phyloP scores from a whole-genome alignment of 2,329 filamentous ascomycete species.

The Fusarium haematococcum region DNA sequence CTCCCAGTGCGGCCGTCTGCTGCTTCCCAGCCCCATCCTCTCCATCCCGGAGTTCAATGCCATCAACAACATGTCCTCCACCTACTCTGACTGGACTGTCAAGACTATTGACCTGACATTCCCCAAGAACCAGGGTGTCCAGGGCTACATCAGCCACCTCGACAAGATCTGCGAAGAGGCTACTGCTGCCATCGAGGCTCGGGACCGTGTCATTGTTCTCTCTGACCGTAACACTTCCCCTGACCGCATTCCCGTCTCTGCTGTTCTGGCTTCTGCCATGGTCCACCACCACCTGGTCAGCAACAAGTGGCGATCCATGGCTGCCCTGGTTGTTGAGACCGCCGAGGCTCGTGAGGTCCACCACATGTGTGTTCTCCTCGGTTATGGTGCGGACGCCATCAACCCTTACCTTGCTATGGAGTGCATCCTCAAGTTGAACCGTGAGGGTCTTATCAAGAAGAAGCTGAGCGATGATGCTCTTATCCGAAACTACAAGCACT shows the following conservation, averaged over 20 bases:
- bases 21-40: slow-evolving; percentile 89
- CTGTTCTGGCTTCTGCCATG: slow-evolving; percentile 89
- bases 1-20: slow-evolving; percentile 86
- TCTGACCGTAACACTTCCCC: slow-evolving; percentile 88
- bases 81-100: slow-evolving; percentile 86
- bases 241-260: slow-evolving; percentile 86
- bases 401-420: slow-evolving; percentile 97
- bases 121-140: slow-evolving; percentile 83
- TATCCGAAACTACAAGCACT: slow-evolving; percentile 96
- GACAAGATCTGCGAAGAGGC: slow-evolving; percentile 89
- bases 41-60: slow-evolving; percentile 93
- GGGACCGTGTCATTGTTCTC: slow-evolving; percentile 87
- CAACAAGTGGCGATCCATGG: slow-evolving; percentile 95
- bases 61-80: slow-evolving; percentile 78
- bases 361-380: slow-evolving; percentile 98
- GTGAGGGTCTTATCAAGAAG: slow-evolving; percentile 92
- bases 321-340: slow-evolving; percentile 89
- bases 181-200: slow-evolving; percentile 84
- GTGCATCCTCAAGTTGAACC: slow-evolving; percentile 96
- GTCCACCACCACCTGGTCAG: slow-evolving; percentile 95
- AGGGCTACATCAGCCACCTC: slow-evolving; percentile 87
- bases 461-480: slow-evolving; percentile 84
- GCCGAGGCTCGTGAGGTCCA: slow-evolving; percentile 97
- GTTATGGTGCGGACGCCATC: slow-evolving; percentile 93
- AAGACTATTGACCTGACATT: slow-evolving; percentile 94